Base-by-base conservation (phyloP, 495 filamentous ascomycete genomes). In the Penicillium egyptiacum region DNA sequence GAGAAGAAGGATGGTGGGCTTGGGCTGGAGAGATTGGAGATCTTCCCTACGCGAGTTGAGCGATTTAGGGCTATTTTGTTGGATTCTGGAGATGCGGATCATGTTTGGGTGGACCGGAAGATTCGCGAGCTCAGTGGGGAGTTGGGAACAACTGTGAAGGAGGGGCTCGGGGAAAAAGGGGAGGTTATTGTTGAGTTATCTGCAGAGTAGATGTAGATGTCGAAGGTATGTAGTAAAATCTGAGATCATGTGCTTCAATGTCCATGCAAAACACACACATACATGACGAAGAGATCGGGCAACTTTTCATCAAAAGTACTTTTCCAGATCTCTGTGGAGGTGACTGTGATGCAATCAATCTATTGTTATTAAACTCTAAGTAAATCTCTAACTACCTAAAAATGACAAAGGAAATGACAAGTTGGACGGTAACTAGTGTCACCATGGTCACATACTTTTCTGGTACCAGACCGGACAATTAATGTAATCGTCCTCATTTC, bases 11-110 rank as follows among this genome's bases (percentile, higher is more conserved):
- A 30, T 20, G 1, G 35, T 17, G 51, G 47, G 17, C 30, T 72
- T 44, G 30, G 14, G 25, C 50, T 68, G 17, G 63, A 66, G 51
- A 50, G 58, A 35, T 53, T 73, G 49, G 69, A 71, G 55, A 63
- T 73, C 2, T 70, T 70, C 37, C 70, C 70, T 28, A 71, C 65
- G 28, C 45, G 61, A 7, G 56, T 70, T 57, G 54, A 66, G 17
- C 17, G 40, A 35, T 73, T 73, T 55, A 54, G 59, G 56, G 67
- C 70, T 22, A 54, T 46, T 45, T 40, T 73, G 56, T 48, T 73
- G 12, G 46, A 59, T 31, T 2, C 4, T 0, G 22, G 16, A 2
- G 67, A 70, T 60, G 23, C 42, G 20, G 69, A 67, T 67, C 69
- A 73, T 62, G 33, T 7, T 9, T 71, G 68, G 70, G 61, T 64